Base-by-base conservation (phyloP, 163 green algal species). In the Smithsoniella earleae region DNA sequence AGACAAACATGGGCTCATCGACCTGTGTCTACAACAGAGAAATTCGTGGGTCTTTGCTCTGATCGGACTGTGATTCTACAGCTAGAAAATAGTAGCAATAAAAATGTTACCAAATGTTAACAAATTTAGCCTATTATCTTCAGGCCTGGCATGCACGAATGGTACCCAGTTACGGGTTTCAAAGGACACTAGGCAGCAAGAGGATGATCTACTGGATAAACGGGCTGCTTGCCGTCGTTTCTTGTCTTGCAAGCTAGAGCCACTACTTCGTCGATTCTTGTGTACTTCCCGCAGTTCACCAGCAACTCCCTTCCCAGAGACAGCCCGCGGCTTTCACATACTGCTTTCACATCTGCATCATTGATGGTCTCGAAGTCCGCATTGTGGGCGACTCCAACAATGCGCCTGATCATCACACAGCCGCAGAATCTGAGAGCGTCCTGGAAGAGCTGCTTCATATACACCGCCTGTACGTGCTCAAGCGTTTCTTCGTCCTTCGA, bases 301-400 rank as follows among this genome's bases (percentile, higher is more conserved):
- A 93, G 73, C 49, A 93, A 73, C 36, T 49, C n/a, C n/a, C 87
- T 79, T 0, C 82, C 92, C 69, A 96, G 87, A 4, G 66, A 49
- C 49, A 98, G 80, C 46, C 88, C 91, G 2, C 81, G 74, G 31
- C 79, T 74, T 80, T 97, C 90, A 73, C 88, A 96, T 20, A 74
- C 78, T 0, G 89, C 89, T 8, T 88, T 82, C 33, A 77, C 34
- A 34, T 91, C 83, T 2, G 72, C 31, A 58, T 95, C 83, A 2
- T 62, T 33, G 66, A 98, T 98, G 40, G 43, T 80, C 54, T 97
- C 86, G 76, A 97, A 84, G 78, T 98, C 93, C 0, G 90, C 86
- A 16, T 95, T 88, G 74, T 96, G 91, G 0, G 94, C 92, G 36
- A 99, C 94, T 69, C 91, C 90, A 31, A 99, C 83, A 30, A 98